Percentiles rank a stretch among this genome's conserved stretches.
phyloP scores from a whole-genome alignment of 1,284 basidiomycete species.

The Volvariella volvacea region DNA sequence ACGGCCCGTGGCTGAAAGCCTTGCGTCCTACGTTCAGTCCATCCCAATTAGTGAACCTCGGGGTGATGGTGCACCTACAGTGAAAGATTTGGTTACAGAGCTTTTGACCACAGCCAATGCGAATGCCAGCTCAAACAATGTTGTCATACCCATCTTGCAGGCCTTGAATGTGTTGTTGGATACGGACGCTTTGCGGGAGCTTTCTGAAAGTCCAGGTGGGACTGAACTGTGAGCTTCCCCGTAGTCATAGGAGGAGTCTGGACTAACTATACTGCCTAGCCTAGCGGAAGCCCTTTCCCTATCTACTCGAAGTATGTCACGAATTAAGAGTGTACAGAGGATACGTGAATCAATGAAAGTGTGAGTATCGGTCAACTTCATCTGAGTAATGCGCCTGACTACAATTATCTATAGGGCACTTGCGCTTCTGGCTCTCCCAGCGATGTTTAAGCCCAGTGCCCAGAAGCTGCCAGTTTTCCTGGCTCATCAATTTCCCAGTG shows the following conservation, averaged over 20 bases:
- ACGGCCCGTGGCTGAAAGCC: constrained; percentile 55
- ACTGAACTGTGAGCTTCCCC: constrained; percentile 37
- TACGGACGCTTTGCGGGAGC: constrained; percentile 44
- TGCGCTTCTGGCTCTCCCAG: constrained; percentile 50
- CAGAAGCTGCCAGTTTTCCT: constrained; percentile 54
- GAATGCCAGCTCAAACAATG: constrained; percentile 56
- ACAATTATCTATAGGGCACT: constrained; percentile 40
- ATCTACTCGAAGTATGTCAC: constrained; percentile 50
- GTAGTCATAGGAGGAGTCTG: constrained; percentile 8
- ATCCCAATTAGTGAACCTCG: constrained; percentile 35
- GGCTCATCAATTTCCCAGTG: constrained; percentile 72
- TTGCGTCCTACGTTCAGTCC: constrained; percentile 49
- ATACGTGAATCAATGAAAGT: constrained; percentile 76
- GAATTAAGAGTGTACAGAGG: constrained; percentile 74
- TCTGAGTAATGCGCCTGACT: constrained; percentile 1
- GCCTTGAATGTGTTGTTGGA: constrained; percentile 70
- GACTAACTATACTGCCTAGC: constrained; percentile 18
- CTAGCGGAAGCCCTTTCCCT: constrained; percentile 45
- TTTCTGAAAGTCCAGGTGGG: constrained; percentile 40
- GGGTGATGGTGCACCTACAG: constrained; percentile 29
- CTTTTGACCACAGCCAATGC: constrained; percentile 45
- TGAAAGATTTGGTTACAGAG: constrained; percentile 46
- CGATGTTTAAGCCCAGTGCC: constrained; percentile 40
- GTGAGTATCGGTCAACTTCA: constrained; percentile 33
- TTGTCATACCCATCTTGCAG: constrained; percentile 75